These are phyloP conservation scores for Blastobotrys raffinosifermentans DNA, from an alignment of 1,139 yeast species.

Conservation along the genomic window DNA sequence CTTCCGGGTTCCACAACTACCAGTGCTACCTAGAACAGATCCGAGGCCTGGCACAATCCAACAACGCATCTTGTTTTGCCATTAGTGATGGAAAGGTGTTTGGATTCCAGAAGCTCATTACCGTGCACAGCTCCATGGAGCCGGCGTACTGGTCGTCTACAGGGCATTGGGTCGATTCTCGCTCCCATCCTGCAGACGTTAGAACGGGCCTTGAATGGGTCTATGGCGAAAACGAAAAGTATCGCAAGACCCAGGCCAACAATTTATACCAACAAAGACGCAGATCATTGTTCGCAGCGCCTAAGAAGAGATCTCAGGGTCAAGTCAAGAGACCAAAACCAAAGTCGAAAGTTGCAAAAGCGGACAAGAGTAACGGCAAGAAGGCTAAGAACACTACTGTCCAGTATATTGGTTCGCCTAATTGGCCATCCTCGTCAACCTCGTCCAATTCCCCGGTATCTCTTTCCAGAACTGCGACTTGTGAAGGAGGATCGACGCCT, in stretches of 20 bases:
- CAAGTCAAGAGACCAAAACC: no score
- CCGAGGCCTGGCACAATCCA: neutral
- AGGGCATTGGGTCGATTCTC: neutral
- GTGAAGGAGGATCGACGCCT: no score
- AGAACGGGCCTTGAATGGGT: neutral
- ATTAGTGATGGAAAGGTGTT: neutral
- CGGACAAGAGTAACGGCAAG: no score
- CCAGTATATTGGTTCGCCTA: no score
- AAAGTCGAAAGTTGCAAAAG: no score
- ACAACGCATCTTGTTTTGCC: neutral
- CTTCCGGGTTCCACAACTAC: neutral
- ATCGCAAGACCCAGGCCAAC: neutral
- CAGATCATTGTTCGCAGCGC: no score
- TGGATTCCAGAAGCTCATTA: conserved; percentile 2
- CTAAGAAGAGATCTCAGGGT: no score
- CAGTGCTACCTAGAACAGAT: neutral
- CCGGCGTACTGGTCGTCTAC: neutral
- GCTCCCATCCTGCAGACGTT: neutral
- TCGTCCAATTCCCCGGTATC: no score
- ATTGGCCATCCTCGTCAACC: no score
- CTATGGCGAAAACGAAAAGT: neutral
- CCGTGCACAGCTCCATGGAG: neutral
- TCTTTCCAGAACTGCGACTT: no score
- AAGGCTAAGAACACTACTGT: no score
- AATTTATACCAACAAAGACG: no score